phyloP scores from a whole-genome alignment of 495 filamentous ascomycete species.

The Amphirosellinia nigrospora region DNA sequence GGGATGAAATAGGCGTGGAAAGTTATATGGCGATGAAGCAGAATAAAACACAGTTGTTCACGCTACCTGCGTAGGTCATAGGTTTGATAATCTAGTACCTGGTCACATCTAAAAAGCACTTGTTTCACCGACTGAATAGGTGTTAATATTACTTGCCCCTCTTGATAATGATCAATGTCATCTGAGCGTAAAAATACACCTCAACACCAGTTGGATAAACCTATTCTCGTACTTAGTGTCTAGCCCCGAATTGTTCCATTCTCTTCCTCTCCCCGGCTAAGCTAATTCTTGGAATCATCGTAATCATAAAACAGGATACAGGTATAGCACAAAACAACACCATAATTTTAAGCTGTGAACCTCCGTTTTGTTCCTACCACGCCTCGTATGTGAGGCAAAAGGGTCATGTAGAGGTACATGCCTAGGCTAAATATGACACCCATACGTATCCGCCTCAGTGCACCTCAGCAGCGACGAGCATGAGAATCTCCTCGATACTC shows the following conservation, averaged over 20 bases:
- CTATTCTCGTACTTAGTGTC: neutral
- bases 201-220: neutral
- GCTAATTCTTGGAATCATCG: constrained; percentile 8
- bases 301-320: constrained; percentile 14
- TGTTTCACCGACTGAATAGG: too few species aligned
- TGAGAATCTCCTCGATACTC: constrained; percentile 79
- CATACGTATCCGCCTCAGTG: constrained; percentile 20
- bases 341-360: neutral
- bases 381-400: neutral
- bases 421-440: neutral
- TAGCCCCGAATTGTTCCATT: neutral
- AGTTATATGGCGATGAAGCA: too few species aligned
- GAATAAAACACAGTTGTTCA: too few species aligned
- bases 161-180: neutral
- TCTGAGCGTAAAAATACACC: neutral
- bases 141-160: neutral
- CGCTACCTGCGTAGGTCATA: too few species aligned
- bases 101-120: too few species aligned
- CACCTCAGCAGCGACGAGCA: constrained; percentile 68
- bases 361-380: neutral
- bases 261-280: neutral
- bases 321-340: constrained; percentile 9
- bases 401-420: neutral
- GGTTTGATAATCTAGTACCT: too few species aligned
- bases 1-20: neutral